Evolutionary conservation across 805 yeast species (phyloP), one percentile per base, ranked within the genome.

Genomic region (Starmerella bombi): DNA sequence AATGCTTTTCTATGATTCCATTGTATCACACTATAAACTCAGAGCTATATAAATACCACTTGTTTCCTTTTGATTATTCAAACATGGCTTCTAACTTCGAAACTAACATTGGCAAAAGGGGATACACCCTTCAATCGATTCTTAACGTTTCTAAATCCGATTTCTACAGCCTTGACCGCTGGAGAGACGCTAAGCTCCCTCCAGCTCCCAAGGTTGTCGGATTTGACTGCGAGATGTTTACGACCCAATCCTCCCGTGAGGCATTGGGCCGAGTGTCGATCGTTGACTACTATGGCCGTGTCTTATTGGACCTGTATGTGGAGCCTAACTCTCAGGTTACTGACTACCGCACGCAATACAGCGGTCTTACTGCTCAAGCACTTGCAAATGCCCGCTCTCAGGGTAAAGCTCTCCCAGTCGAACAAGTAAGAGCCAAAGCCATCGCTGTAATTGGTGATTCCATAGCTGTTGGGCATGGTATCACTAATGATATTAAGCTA

Each of bases 191-290:
- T n/a, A n/a, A n/a, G n/a, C n/a, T n/a, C n/a, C n/a, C n/a, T n/a
- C n/a, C n/a, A n/a, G n/a, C n/a, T n/a, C n/a, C n/a, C n/a, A 25
- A 20, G 20, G 15, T 10, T 10, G 27, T 85, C 2, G 83, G 94
- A 1, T 72, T 86, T 45, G 97, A 86, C 60, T 85, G 96, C 63
- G 97, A 86, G 53, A 85, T 86, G 65, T 96, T 86, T 2, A 95
- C 95, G 9, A 77, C 80, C 2, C 10, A 23, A 12, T 12, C 7
- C 10, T 95, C 94, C 0, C 53, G 54, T 28, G 75, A 84, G 4
- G 88, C 77, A 1, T 63, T 86, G 14, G 96, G 94, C 0, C 68
- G 96, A 50, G 91, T 85, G 0, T 83, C 95, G 0, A 63, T 86
- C 10, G 95, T 86, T 3, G 84, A 86, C 56, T 83, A 68, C 56